Evolutionary conservation across 306 rosid genomes (phyloP), one percentile per base, ranked within the genome.

Genomic region (Cucurbita moschata): DNA sequence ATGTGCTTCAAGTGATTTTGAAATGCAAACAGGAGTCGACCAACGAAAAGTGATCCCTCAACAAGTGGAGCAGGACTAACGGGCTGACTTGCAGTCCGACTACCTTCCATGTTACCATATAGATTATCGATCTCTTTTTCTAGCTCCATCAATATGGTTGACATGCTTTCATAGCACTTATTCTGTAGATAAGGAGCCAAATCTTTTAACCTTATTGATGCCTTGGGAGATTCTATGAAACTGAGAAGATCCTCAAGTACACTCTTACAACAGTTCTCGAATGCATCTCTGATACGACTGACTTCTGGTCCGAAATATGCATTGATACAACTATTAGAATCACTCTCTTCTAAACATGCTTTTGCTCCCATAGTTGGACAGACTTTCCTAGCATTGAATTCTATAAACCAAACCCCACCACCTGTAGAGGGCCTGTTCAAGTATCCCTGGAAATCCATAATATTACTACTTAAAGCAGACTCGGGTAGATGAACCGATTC

Each of bases 211-310:
- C 99, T 91, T 71, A 71, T 82, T 54, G 95, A 85, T 66, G 96
- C 96, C 89, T 89, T 91, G 0, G 95, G 99, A 71, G 99, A 94
- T 72, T 94, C 97, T 74, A 94, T 82, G 95, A 94, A 94, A 77
- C 88, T 78, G 59, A 94, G 79, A 10, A 94, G 79, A 77, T 94
- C 99, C 80, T 86, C 87, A 68, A 94, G 95, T 75, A 89, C 83
- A 74, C 83, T 83, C 85, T 75, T 88, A 81, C 95, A 94, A 74
- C 91, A 83, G 72, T 76, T 83, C 70, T 91, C 99, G 72, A 88
- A 89, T 21, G 81, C 89, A 82, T 94, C 97, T 83, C 96, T 86
- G 65, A 94, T 86, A 69, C 79, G 79, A 73, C 96, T 84, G 63
- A 89, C 96, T 85, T 91, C 91, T 40, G 88, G 83, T 67, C 99